A percentile compares a stretch with the other conserved stretches of the same genome.
These are phyloP conservation scores for Alternaria incomplexa DNA, from an alignment of 2,329 filamentous ascomycete species.

Conservation along the genomic window DNA sequence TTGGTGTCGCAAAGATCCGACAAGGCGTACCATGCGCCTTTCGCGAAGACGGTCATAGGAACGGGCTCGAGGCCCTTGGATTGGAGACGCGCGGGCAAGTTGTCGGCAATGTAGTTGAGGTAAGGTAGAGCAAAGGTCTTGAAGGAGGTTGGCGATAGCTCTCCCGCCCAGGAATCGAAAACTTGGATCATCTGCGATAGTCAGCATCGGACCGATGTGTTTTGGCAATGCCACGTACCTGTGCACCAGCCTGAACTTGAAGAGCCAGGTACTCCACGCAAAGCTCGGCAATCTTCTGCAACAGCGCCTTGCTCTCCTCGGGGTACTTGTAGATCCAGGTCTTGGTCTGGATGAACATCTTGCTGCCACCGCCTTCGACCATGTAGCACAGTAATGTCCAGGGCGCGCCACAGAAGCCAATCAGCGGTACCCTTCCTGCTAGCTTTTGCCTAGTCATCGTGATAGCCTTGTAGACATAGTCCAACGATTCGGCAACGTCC, in stretches of 20 bases:
- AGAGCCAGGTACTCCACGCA: constrained; percentile 94
- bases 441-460: constrained; percentile 89
- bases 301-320: constrained; percentile 76
- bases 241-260: constrained; percentile 91
- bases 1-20: constrained; percentile 85
- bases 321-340: constrained; percentile 95
- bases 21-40: constrained; percentile 95
- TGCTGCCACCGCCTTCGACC: constrained; percentile 96
- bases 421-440: constrained; percentile 84
- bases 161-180: constrained; percentile 97
- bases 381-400: constrained; percentile 99
- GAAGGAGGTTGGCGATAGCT: constrained; percentile 85
- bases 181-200: constrained; percentile 78
- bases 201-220: constrained; percentile 16
- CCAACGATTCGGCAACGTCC: constrained; percentile 82
- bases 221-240: constrained; percentile 57
- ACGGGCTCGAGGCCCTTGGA: constrained; percentile 79
- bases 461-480: constrained; percentile 96
- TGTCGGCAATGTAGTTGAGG: constrained; percentile 79
- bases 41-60: constrained; percentile 97
- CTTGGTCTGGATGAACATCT: constrained; percentile 92
- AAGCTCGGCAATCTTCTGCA: constrained; percentile 91
- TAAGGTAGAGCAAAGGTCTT: constrained; percentile 86
- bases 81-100: constrained; percentile 75
- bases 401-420: constrained; percentile 95